Conservation (phyloP, 2,329 filamentous ascomycete genomes). For the Colletotrichum plurivorum region DNA sequence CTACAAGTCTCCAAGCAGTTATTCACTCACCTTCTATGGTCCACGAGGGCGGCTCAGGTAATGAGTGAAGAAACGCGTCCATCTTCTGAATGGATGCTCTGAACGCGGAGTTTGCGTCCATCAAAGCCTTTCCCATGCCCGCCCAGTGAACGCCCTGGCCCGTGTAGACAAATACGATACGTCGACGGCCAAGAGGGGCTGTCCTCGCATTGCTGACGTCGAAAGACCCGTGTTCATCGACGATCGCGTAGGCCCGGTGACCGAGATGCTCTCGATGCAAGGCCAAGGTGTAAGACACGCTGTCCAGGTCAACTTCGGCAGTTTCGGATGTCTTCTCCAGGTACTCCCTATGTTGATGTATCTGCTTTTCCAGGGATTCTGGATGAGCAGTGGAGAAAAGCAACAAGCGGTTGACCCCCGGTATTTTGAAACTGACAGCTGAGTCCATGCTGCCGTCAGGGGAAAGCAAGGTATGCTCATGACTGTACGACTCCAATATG, state of each 20-base stretch:
- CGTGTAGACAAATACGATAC: slow-evolving; percentile 39
- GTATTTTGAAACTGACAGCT: slow-evolving; percentile 11
- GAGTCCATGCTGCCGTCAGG: slow-evolving; percentile 3
- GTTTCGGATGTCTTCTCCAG: slow-evolving; percentile 20
- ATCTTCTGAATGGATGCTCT: slow-evolving; percentile 34
- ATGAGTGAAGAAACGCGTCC: slow-evolving; percentile 33
- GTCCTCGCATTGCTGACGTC: slow-evolving; percentile 33
- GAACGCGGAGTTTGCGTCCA: slow-evolving; percentile 28
- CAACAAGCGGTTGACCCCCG: slow-evolving; percentile 16
- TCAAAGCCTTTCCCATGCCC: slow-evolving; percentile 39
- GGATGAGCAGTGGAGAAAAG: slow-evolving; percentile 27
- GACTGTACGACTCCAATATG: slow-evolving; percentile 28
- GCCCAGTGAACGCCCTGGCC: slow-evolving; percentile 42
- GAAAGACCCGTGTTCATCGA: slow-evolving; percentile 35
- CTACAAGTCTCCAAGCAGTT: slow-evolving; percentile 43
- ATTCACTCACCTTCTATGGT: slow-evolving; percentile 45
- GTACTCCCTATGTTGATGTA: slow-evolving; percentile 43
- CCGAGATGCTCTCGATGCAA: slow-evolving; percentile 46
- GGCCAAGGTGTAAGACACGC: slow-evolving; percentile 50
- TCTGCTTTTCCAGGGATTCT: slow-evolving; percentile 21
- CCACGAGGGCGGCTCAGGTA: slow-evolving; percentile 38
- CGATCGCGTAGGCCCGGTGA: slow-evolving; percentile 46
- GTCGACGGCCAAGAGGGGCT: slow-evolving; percentile 1
- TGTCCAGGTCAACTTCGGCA: slow-evolving; percentile 23
- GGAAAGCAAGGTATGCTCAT: slow-evolving; percentile 9